phyloP scores from a whole-genome alignment of 345 rosid species.

The Trapa incisa region DNA sequence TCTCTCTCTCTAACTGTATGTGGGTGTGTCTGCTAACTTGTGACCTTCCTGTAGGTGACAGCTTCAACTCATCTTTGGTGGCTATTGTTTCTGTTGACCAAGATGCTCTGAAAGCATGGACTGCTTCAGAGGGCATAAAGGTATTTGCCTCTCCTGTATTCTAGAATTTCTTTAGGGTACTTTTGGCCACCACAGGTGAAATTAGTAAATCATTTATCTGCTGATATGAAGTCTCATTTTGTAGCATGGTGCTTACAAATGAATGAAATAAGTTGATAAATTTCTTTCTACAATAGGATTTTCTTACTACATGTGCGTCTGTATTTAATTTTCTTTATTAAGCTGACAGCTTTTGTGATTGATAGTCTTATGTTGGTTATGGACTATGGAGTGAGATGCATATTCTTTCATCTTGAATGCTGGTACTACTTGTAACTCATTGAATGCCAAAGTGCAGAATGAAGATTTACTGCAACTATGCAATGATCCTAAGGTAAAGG shows the following conservation, averaged over 20 bases:
- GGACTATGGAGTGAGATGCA: too few species aligned
- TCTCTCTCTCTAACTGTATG: not conserved
- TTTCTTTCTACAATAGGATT: not conserved
- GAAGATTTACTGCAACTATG: slow-evolving; percentile 55
- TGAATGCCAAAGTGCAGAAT: slow-evolving; percentile 24
- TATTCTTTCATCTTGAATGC: not conserved
- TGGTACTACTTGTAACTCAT: not conserved
- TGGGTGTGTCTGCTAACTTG: slow-evolving; percentile 6
- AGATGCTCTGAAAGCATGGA: slow-evolving; percentile 72
- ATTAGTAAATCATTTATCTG: not conserved
- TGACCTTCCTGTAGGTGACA: slow-evolving; percentile 53
- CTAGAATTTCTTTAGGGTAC: not conserved
- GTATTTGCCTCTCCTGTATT: slow-evolving; percentile 19
- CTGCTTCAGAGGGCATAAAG: slow-evolving; percentile 74
- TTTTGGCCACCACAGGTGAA: not conserved
- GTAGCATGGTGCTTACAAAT: not conserved
- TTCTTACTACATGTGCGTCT: not conserved
- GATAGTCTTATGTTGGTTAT: not conserved
- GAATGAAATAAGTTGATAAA: not conserved
- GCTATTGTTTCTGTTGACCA: slow-evolving; percentile 78
- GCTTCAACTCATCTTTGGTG: slow-evolving; percentile 77
- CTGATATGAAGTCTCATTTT: not conserved
- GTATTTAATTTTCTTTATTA: not conserved
- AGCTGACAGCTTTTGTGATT: not conserved
- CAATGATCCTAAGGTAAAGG: slow-evolving; percentile 50